A percentile compares a stretch with the other conserved stretches of the same genome.
phyloP scores from a whole-genome alignment of 768 basidiomycete genomes.

The Naganishia vishniacii region DNA sequence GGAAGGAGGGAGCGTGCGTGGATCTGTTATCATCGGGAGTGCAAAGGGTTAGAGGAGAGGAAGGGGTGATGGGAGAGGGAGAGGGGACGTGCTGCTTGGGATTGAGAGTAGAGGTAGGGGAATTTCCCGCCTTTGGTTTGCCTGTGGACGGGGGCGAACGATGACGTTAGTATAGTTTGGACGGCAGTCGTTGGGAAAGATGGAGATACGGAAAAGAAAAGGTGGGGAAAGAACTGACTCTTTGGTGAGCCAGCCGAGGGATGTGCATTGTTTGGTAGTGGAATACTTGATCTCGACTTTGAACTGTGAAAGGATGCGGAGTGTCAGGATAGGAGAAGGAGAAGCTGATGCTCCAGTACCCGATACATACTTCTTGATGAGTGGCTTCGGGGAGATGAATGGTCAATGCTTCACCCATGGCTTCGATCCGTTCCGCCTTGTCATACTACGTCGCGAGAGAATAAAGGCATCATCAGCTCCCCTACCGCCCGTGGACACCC shows the following conservation, averaged over 20 bases:
- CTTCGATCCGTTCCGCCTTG: constrained; percentile 43
- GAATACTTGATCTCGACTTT: constrained; percentile 60
- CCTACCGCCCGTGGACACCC: background rate
- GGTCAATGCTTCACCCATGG: constrained; percentile 72
- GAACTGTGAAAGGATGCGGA: constrained; percentile 37
- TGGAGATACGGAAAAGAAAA: too few species aligned
- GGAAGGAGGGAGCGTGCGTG: constrained; percentile 75
- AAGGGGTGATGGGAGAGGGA: background rate
- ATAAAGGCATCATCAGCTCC: background rate
- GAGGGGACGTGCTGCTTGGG: constrained; percentile 57
- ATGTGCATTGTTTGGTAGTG: constrained; percentile 68
- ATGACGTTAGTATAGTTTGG: too few species aligned
- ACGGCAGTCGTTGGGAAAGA: too few species aligned
- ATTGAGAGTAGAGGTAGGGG: constrained; percentile 86
- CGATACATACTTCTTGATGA: constrained; percentile 40
- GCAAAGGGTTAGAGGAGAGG: background rate
- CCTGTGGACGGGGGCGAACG: constrained; percentile 50
- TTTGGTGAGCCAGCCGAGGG: constrained; percentile 81
- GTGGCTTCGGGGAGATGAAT: constrained; percentile 54
- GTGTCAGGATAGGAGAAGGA: background rate
- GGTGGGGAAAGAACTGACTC: constrained; percentile 52
- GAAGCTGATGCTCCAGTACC: too few species aligned
- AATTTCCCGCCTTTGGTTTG: constrained; percentile 80
- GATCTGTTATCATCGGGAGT: too few species aligned
- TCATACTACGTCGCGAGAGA: constrained; percentile 18